Evolutionary conservation across 2,329 filamentous ascomycete genomes (phyloP), one percentile per base, ranked within the genome.

Genomic region (Thielaviopsis ethacetica): DNA sequence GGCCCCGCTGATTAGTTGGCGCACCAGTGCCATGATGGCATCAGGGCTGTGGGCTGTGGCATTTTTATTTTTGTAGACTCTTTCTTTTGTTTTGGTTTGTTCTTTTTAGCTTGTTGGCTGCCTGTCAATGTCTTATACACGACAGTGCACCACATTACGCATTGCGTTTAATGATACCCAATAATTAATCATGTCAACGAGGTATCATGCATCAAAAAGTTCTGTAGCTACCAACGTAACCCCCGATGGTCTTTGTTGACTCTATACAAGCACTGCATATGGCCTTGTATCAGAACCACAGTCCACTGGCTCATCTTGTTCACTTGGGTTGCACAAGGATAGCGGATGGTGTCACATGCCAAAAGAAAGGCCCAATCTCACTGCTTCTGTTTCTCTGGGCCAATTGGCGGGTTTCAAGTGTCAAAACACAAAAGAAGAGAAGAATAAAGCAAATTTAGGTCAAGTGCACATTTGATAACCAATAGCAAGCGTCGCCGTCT

Each of bases 1-100:
- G 12, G 65, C 63, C 24, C 60, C 65, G 15, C 41, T 53, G 26
- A 57, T 72, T 50, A 63, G 63, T 59, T 73, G 68, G 70, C 65
- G 21, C 22, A 26, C 10, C 9, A 54, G 57, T 24, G 57, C 51
- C 26, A 52, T 50, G 64, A 59, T 64, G 57, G 34, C 57, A 17
- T 58, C 34, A 12, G 38, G n/a, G 1, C 21, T 58, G 5, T 58
- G 51, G 57, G 38, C 27, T 30, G 57, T 24, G 27, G 57, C 50
- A 7, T 41, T 58, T 49, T n/a, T 17, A 22, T 58, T 58, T 27
- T 34, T 58, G 41, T 58, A 57, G 44, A 19, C n/a, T 24, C 19
- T 54, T 17, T 44, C 10, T n/a, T 3, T 44, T 19, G n/a, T 19
- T 3, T 21, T 49, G 21, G 6, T 49, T 21, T 49, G 19, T 21